Evolutionary conservation across 2,329 filamentous ascomycete genomes (phyloP), one percentile per base, ranked within the genome.

Genomic region (Penicillium sp.): DNA sequence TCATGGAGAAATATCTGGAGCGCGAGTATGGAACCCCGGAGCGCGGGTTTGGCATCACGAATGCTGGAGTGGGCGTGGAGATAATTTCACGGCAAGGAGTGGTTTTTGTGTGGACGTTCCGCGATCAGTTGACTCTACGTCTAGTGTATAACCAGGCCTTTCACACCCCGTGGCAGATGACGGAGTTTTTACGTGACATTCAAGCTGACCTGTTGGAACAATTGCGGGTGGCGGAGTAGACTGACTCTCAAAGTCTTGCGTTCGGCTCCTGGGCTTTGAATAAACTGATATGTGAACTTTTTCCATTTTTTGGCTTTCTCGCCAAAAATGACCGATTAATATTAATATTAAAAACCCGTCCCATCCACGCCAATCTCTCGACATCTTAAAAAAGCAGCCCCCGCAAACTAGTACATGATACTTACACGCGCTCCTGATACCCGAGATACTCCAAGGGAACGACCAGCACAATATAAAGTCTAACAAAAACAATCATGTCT

Each of bases 81-180:
- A 69, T 66, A 42, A 59, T 72, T 30, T 63, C 67, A 0, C 61
- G 70, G 22, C 67, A 71, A 55, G 53, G 59, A 45, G 60, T 53
- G 7, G 64, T 61, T 56, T 66, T 59, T 60, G 60, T 71, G 19
- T 74, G 68, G 68, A 72, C 68, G 0, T 74, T 74, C 33, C 58
- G 68, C 7, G 64, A 70, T 40, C 61, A 66, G 57, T 51, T 74
- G 49, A 69, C 61, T 33, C 52, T 74, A 30, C 65, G 65, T 19
- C 63, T 61, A 19, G 67, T 68, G 17, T 74, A 69, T 56, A 73
- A 75, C 30, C 63, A 69, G 50, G 61, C 68, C 9, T 74, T 66
- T 53, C 65, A 73, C 61, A 61, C 53, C 1, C 51, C 31, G 7
- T 55, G 40, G 2, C 67, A 65, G 52, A 68, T 72, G 60, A 40